Base-by-base conservation (phyloP, 768 basidiomycete species). In the Psilocybe sp. region DNA sequence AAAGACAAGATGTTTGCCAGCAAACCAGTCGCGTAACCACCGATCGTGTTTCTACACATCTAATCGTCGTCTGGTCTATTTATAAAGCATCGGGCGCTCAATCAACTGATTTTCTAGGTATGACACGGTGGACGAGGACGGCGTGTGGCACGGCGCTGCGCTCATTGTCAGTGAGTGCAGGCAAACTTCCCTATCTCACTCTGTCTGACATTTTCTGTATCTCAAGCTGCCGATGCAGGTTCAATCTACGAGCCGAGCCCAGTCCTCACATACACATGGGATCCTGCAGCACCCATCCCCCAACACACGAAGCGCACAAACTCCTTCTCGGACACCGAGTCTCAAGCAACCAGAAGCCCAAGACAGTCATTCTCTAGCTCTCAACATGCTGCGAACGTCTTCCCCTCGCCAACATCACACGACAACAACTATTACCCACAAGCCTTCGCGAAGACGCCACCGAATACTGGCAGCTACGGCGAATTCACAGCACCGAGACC, bases 61-160 rank as follows among this genome's bases (percentile, higher is more conserved):
- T 28, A 28, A 28, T 28, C 23, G 23, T 28, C 23, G 23, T 28
- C 7, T 28, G 23, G 23, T 28, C 23, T 28, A 28, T 28, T 28
- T 28, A 28, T 28, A 28, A 28, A 28, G 23, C 23, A 7, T 3
- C 23, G 23, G 44, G 36, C 19, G 46, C 49, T 40, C 48, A 16
- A 40, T 28, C 38, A 18, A 48, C 34, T 53, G 33, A 46, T 40
- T 10, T 10, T 31, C 1, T 37, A 84, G 89, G 37, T 98, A 92
- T 61, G 94, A 98, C 62, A 98, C 93, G 0, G 80, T 90, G 19
- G 85, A 90, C 56, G 73, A 83, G 52, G 72, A 80, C 18, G 82
- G 84, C 14, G 71, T 93, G 33, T 99, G 93, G 92, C 79, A 85
- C 53, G 96, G 94, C 6, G 90, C 88, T 11, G 91, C 84, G 10